Evolutionary conservation across 2,329 filamentous ascomycete species (phyloP), one percentile per base, ranked within the genome.

Genomic region (Colletotrichum brevisporum): DNA sequence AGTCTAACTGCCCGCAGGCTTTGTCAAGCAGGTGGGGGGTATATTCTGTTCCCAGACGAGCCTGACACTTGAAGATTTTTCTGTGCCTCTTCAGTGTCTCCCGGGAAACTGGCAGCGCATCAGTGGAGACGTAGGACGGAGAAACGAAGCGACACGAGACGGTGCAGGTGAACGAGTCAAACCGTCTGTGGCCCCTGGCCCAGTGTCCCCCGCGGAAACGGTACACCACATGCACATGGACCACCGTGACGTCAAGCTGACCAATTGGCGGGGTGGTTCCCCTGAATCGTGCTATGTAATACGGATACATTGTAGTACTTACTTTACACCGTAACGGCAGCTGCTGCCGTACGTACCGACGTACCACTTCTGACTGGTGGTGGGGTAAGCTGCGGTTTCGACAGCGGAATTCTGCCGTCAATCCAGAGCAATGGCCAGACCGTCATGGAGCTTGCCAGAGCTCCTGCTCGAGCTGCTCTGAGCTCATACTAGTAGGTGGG

Each of bases 161-260:
- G 27, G 10, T 2, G n/a, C 16, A 53, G 47, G 43, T 43, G 58
- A 63, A 27, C 64, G 64, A 67, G 64, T 67, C 64, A 67, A 63
- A 21, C 64, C 39, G 41, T 16, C 41, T 3, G 12, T 16, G 41
- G 41, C 27, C 27, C 27, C 27, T 31, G 27, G 6, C 27, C 6
- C 27, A 24, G 21, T 24, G 21, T 24, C 21, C 21, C 2, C 21
- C 21, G 48, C 10, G 27, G 10, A 31, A 41, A 12, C 13, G 18
- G 18, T 16, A 52, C 24, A 55, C 6, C 12, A 36, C 48, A 60
- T 55, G 13, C 12, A 36, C 48, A 60, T 55, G 13, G 51, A 2
- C 13, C 21, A 24, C 21, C 21, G 66, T 69, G 66, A 69, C 66
- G 66, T 69, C 66, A 69, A 69, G 55, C 66, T 66, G 62, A 52